phyloP scores from a whole-genome alignment of 306 rosid genomes.

The Ammopiptanthus mongolicus region DNA sequence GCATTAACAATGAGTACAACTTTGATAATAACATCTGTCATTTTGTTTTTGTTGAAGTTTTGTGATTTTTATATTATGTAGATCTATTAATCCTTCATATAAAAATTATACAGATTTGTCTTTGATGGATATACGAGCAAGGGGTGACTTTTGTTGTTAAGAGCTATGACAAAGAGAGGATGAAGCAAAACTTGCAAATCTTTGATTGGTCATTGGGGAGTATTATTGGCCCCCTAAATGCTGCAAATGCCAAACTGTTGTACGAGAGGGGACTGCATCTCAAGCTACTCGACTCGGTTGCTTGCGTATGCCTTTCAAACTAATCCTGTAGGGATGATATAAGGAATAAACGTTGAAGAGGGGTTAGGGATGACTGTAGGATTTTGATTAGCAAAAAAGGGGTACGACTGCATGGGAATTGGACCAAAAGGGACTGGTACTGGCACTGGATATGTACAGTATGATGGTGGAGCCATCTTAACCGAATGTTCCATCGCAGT shows the following conservation, averaged over 20 bases:
- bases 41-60: too few relatives aligned
- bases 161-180: conserved; percentile 43
- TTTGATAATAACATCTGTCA: too few relatives aligned
- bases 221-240: too few relatives aligned
- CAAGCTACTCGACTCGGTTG: too few relatives aligned
- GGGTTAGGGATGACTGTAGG: conserved; percentile 63
- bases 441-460: conserved; percentile 74
- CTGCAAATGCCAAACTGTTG: too few relatives aligned
- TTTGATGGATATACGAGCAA: conserved; percentile 43
- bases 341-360: conserved; percentile 67
- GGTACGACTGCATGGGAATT: conserved; percentile 70
- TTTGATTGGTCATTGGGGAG: conserved; percentile 40
- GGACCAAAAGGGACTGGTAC: conserved; percentile 68
- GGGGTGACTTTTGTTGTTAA: conserved; percentile 30
- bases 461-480: conserved; percentile 69
- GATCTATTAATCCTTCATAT: not conserved
- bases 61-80: too few relatives aligned
- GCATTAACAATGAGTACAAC: too few relatives aligned
- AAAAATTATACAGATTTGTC: conserved; percentile 31
- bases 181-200: conserved; percentile 39
- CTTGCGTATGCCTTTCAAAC: too few relatives aligned
- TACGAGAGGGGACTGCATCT: too few relatives aligned
- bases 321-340: conserved; percentile 58
- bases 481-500: conserved; percentile 72
- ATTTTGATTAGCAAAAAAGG: conserved; percentile 67